Evolutionary conservation across 768 basidiomycete genomes (phyloP), one percentile per base, ranked within the genome.

Genomic region (Albatrellus ellisii): DNA sequence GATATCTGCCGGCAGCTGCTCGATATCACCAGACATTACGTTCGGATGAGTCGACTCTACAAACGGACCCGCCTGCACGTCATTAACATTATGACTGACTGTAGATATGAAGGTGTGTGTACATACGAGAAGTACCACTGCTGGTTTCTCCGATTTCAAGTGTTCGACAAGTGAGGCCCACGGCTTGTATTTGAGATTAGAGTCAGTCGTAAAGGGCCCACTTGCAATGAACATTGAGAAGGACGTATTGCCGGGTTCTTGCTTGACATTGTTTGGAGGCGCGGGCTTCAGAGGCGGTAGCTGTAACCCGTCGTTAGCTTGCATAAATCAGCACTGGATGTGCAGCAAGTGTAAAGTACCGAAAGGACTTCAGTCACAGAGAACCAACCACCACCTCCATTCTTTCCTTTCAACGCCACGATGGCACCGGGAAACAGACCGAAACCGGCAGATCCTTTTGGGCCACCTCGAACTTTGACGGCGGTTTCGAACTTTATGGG

Each of bases 61-160:
- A 56, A 98, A 99, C 1, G 95, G 95, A 0, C 95, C 95, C 24
- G n/a, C n/a, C n/a, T n/a, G n/a, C n/a, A n/a, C n/a, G n/a, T n/a
- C n/a, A n/a, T n/a, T n/a, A 88, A 62, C 94, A 18, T 15, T 99
- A 43, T 15, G 44, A 33, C 40, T 20, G 14, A 42, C 5, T 44
- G 42, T 17, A 36, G 22, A 18, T 36, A 4, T 36, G 10, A 31
- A 36, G 5, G 9, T 22, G 39, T 24, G 15, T 9, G 7, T 4
- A n/a, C 22, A 26, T 55, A 94, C 94, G 42, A 99, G 65, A 14
- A 98, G 62, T 9, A 92, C 55, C 0, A 83, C 80, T 14, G 79
- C 68, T 1, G 94, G 94, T 51, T 78, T 80, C 20, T 65, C 67
- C 6, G 59, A 54, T 50, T 69, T 70, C n/a, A 81, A 62, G n/a